phyloP scores from a whole-genome alignment of 768 basidiomycete genomes.

The Lyophyllum atratum region DNA sequence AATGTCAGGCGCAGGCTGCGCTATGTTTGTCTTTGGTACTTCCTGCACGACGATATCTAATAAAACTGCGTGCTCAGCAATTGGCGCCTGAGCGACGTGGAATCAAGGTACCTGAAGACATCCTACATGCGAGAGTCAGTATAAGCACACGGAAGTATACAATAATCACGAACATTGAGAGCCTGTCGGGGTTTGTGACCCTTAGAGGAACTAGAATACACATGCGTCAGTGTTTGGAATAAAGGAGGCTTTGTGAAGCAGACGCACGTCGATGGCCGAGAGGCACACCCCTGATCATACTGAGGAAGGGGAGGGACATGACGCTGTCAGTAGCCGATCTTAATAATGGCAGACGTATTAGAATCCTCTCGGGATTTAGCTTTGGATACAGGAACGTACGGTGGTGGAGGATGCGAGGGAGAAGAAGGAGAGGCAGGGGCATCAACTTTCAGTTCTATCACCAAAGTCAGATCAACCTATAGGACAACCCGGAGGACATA shows the following conservation, averaged over 20 bases:
- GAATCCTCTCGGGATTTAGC: not conserved
- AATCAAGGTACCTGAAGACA: conserved; percentile 12
- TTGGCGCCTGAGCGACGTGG: not conserved
- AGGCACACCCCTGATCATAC: conserved; percentile 48
- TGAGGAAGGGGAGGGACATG: conserved; percentile 49
- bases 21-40: not conserved
- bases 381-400: conserved; percentile 8
- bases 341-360: conserved; percentile 4
- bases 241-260: not conserved
- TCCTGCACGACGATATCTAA: not conserved
- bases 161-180: conserved; percentile 35
- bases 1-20: not conserved
- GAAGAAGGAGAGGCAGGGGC: not conserved
- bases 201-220: conserved; percentile 35
- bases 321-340: conserved; percentile 49
- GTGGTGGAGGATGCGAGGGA: conserved; percentile 10
- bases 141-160: not conserved
- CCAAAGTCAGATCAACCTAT: not conserved
- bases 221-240: conserved; percentile 3
- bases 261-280: conserved; percentile 45
- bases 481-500: not conserved
- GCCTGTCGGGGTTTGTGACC: conserved; percentile 42
- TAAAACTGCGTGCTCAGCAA: not conserved
- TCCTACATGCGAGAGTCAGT: conserved; percentile 2
- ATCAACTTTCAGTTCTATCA: conserved; percentile 13